Evolutionary conservation across 495 filamentous ascomycete species (phyloP).

Genomic region (Penicillium arizonense): DNA sequence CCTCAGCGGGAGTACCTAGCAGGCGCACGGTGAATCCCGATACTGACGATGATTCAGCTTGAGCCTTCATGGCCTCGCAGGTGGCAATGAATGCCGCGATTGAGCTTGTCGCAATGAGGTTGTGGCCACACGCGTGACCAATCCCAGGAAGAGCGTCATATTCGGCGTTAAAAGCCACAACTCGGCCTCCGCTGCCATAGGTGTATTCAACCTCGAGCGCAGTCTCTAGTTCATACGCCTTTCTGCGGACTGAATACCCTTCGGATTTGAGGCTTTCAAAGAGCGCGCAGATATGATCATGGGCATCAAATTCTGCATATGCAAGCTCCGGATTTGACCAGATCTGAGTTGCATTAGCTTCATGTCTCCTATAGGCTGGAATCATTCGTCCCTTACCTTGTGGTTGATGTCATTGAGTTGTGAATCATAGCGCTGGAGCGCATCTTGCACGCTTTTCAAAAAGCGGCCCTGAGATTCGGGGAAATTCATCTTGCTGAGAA

Average conservation of each 20-base stretch:
- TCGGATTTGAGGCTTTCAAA: conserved; percentile 34
- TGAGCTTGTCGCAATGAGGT: conserved; percentile 45
- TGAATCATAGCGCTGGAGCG: conserved; percentile 27
- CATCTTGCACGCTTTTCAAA: conserved; percentile 28
- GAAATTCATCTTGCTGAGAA: conserved; percentile 22
- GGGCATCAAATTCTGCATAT: conserved; percentile 53
- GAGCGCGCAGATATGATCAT: conserved; percentile 47
- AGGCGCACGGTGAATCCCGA: conserved; percentile 34
- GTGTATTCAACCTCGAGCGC: conserved; percentile 56
- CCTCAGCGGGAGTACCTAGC: conserved; percentile 47
- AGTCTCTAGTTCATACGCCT: conserved; percentile 52
- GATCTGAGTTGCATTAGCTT: conserved; percentile 22
- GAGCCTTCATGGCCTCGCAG: conserved; percentile 32
- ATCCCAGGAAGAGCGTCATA: conserved; percentile 52
- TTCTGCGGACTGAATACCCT: conserved; percentile 37
- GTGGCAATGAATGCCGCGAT: conserved; percentile 44
- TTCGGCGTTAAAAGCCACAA: conserved; percentile 58
- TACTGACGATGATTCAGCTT: conserved; percentile 14
- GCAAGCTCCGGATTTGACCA: conserved; percentile 54
- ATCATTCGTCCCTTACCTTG: conserved; percentile 28
- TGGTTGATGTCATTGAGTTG: conserved; percentile 46
- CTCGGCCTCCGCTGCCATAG: conserved; percentile 42
- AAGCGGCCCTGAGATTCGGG: conserved; percentile 23
- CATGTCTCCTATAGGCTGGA: background rate
- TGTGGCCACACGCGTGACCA: conserved; percentile 51